Conservation (phyloP, 345 rosid genomes). For the thale cress (Arabidopsis thaliana) region TAIR10.1 NC_003076.8:13874001-13874500, state of each 20-base stretch:
- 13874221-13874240: slow-evolving; percentile 99
- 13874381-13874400: slow-evolving; percentile 1
- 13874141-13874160: slow-evolving; percentile 33
- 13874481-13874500: slow-evolving; percentile 2
- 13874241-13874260: slow-evolving; percentile 92
- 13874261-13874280: slow-evolving; percentile 99
- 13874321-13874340: slow-evolving; percentile 48
- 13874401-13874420: slow-evolving; percentile 5
- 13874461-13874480: neutral
- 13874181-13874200: slow-evolving; percentile 83
- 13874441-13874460: neutral
- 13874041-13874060: slow-evolving; percentile 50
- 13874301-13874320: slow-evolving; percentile 84
- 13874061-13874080: slow-evolving; percentile 50
- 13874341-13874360: neutral
- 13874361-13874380: slow-evolving; percentile 22
- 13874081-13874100: slow-evolving; percentile 83
- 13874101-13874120: slow-evolving; percentile 34
- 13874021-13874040: slow-evolving; percentile 50
- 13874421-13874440: slow-evolving; percentile 1
- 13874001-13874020: slow-evolving; percentile 48
- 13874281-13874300: slow-evolving; percentile 77
- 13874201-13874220: slow-evolving; percentile 85
- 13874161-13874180: slow-evolving; percentile 97
- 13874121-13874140: slow-evolving; percentile 11